Base-by-base conservation (phyloP, 805 yeast species). In the Kluyveromyces dobzhanskii region DNA sequence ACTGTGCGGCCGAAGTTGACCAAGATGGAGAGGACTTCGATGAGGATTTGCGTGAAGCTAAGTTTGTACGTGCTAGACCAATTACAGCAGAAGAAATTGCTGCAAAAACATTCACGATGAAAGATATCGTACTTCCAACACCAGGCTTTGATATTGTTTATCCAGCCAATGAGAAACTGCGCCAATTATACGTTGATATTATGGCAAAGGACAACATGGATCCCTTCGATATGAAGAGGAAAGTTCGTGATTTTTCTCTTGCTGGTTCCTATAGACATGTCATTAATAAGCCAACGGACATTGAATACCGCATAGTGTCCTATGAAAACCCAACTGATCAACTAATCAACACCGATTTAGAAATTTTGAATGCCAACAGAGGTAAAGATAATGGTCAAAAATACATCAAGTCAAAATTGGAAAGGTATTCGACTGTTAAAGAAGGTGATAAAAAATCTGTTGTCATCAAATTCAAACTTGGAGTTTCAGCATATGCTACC, bases 121-220 rank as follows among this genome's bases (percentile, higher is more conserved):
- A 72, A 53, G 97, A 92, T 59, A 70, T 92, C 21, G 95, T 94
- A 3, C 67, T 92, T 40, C 97, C 99, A n/a, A 76, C 95, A 0
- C 98, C 99, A 2, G 99, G 99, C 0, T 87, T 78, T 57, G 97
- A 87, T 55, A 76, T 92, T n/a, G 55, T 70, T 11, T 92, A 92
- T 54, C 98, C 99, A 5, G 65, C 71, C 9, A 83, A 85, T 52
- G 70, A 69, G 38, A 59, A 70, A 30, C 64, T 85, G 34, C 68
- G 66, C 49, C 68, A 76, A 30, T 73, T 75, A 1, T 88, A 88
- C 55, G 72, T 74, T 31, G 76, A 73, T 3, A 66, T 76, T 7
- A 92, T 92, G 97, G 71, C 69, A 2, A 66, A 71, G 38, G 97
- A 92, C 55, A 82, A 78, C 0, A 71, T 92, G 50, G 86, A 87